A percentile compares a stretch with the other conserved stretches of the same genome.
Evolutionary conservation across 768 basidiomycete species (phyloP).

Genomic region (Gloeopeniophorella convolvens): DNA sequence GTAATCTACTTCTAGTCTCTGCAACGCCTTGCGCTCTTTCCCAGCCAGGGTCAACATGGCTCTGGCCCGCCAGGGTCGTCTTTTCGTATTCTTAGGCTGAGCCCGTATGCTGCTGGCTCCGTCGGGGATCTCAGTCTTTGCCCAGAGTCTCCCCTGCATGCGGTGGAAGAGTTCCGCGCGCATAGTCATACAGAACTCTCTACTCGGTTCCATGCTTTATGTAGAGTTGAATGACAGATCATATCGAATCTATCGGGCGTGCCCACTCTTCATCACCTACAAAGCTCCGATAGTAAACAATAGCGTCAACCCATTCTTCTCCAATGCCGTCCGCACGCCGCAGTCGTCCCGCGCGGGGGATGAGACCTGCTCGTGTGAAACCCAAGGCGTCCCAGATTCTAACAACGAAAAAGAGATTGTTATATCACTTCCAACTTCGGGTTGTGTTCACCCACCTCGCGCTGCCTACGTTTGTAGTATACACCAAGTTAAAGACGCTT

Average conservation of each 20-base stretch:
- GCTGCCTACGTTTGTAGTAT: slow-evolving; percentile 75
- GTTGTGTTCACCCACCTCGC: slow-evolving; percentile 40
- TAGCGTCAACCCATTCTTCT: slow-evolving; percentile 88
- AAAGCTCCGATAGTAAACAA: slow-evolving; percentile 79
- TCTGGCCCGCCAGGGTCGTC: no score
- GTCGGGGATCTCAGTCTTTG: no score
- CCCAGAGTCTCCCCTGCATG: no score
- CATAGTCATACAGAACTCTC: no score
- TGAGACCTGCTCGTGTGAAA: slow-evolving; percentile 72
- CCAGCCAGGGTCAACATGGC: no score
- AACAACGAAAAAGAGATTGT: not conserved
- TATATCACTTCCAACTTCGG: slow-evolving; percentile 4
- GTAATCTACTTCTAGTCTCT: no score
- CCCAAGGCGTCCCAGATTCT: slow-evolving; percentile 82
- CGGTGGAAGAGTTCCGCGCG: no score
- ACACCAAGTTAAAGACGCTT: slow-evolving; percentile 90
- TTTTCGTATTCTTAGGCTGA: no score
- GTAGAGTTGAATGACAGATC: not conserved
- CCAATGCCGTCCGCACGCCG: slow-evolving; percentile 56
- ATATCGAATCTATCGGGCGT: slow-evolving; percentile 3
- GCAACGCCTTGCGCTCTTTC: no score
- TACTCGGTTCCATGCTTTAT: not conserved
- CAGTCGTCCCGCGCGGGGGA: slow-evolving; percentile 71
- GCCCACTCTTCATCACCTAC: slow-evolving; percentile 28
- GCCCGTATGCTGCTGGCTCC: no score